Evolutionary conservation across 305 asterid species (phyloP).

Genomic region (Solanum aculeatissimum): DNA sequence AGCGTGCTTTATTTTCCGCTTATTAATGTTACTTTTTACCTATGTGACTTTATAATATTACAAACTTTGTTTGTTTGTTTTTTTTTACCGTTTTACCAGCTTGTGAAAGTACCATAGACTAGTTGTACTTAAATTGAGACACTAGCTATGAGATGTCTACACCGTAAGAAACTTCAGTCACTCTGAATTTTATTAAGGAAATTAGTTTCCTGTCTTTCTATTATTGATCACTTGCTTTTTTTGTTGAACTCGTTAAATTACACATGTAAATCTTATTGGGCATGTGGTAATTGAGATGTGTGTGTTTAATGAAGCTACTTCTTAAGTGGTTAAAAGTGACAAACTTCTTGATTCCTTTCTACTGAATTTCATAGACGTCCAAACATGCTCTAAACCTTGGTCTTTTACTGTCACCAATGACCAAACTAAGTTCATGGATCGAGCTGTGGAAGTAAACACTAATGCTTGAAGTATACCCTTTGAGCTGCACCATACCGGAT

Average conservation of each 20-base stretch:
- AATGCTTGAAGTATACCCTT: neutral
- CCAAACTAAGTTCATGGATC: neutral
- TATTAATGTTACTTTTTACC: neutral
- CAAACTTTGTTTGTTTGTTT: no score
- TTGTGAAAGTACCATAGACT: neutral
- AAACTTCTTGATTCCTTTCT: neutral
- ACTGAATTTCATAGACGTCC: neutral
- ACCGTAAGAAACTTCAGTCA: no score
- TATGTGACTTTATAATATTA: neutral
- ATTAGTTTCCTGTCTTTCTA: neutral
- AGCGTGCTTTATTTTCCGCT: neutral
- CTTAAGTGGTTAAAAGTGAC: neutral
- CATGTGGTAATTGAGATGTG: neutral
- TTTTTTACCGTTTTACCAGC: neutral
- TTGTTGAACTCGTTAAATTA: neutral
- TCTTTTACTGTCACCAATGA: neutral
- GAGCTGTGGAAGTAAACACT: neutral
- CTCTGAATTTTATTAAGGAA: neutral
- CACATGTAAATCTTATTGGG: neutral
- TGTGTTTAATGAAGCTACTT: neutral
- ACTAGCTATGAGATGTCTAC: neutral
- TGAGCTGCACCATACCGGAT: neutral
- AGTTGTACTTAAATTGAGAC: neutral
- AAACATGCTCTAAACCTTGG: neutral
- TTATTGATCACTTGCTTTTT: neutral